These are phyloP conservation scores for Fraxinus latifolia DNA, from an alignment of 305 asterid genomes.

Conservation along the genomic window DNA sequence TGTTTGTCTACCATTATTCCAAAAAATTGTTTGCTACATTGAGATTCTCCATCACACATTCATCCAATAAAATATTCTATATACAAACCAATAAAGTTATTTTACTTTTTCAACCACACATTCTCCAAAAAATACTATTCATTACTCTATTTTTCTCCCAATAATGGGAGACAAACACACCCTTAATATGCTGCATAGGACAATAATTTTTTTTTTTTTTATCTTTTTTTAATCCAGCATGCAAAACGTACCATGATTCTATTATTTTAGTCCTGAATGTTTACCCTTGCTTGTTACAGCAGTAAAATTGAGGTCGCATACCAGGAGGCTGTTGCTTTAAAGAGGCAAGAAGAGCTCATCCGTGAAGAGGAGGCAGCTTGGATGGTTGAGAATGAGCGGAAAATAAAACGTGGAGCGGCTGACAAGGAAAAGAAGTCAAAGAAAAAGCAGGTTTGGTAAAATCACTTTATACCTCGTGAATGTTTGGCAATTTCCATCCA, in stretches of 20 bases:
- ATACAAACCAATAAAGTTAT: no score
- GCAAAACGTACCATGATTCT: background rate
- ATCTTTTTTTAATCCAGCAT: background rate
- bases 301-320: constrained; percentile 94
- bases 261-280: background rate
- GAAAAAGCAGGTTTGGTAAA: constrained; percentile 76
- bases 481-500: background rate
- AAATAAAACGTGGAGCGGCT: constrained; percentile 58
- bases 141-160: no score
- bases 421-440: constrained; percentile 89
- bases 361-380: constrained; percentile 90
- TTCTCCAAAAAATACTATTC: no score
- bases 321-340: constrained; percentile 92
- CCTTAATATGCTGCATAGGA: background rate
- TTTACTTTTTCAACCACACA: no score
- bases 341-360: constrained; percentile 98
- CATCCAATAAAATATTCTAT: no score
- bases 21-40: no score
- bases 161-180: no score
- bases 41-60: no score
- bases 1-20: no score
- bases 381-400: constrained; percentile 77
- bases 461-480: background rate
- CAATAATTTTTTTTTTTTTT: background rate
- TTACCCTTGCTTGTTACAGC: constrained; percentile 24